Percentiles rank a stretch among this genome's conserved stretches.
Evolutionary conservation across 306 rosid species (phyloP).

Genomic region (Cucumis sativus): Cucumber_9930_V3 NC_026657.2:8514001-8514500

Average conservation of each 20-base stretch:
- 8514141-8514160: no score
- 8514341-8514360: not conserved
- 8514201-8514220: no score
- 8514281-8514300: not conserved
- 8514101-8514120: no score
- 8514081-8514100: no score
- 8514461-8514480: not conserved
- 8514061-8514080: no score
- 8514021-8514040: no score
- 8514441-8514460: not conserved
- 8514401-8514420: not conserved
- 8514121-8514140: no score
- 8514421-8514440: conserved; percentile 2
- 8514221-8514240: not conserved
- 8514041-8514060: no score
- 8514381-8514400: not conserved
- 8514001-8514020: no score
- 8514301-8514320: not conserved
- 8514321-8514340: not conserved
- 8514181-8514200: no score
- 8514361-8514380: not conserved
- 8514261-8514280: not conserved
- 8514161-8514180: no score
- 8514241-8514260: not conserved
- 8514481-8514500: not conserved